Conservation (phyloP, 352 stramenopile genomes). For the Phytophthora hibernalis region DNA sequence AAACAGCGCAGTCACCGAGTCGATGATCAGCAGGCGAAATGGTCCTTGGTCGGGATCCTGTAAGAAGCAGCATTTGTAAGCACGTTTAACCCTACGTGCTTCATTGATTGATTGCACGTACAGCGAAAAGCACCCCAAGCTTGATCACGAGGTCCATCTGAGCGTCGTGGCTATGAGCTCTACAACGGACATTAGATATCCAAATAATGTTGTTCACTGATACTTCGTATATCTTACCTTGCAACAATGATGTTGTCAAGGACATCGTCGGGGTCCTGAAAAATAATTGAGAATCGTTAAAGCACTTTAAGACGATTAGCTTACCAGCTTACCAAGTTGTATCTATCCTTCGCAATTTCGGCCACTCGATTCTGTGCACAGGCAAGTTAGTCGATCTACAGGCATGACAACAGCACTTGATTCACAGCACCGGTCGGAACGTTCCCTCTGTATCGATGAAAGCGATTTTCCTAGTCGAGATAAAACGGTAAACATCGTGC, state of each 20-base stretch:
- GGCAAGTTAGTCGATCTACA: neutral
- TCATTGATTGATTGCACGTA: conserved; percentile 29
- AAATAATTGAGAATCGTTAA: neutral
- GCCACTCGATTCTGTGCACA: conserved; percentile 70
- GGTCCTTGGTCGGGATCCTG: conserved; percentile 75
- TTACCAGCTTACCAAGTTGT: conserved; percentile 56
- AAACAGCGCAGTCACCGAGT: conserved; percentile 93
- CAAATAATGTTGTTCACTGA: neutral
- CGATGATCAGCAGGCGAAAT: conserved; percentile 90
- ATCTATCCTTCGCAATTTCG: conserved; percentile 87
- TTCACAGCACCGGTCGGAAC: conserved; percentile 78
- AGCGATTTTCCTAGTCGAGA: conserved; percentile 69
- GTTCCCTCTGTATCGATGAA: conserved; percentile 94
- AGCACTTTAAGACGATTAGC: neutral
- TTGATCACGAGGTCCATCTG: conserved; percentile 91
- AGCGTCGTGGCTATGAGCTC: conserved; percentile 87
- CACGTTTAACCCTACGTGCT: neutral
- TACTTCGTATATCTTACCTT: conserved; percentile 50
- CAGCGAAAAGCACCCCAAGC: conserved; percentile 71
- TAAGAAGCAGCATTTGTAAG: conserved; percentile 6
- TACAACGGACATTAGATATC: conserved; percentile 28
- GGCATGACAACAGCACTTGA: neutral
- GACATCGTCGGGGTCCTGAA: conserved; percentile 81
- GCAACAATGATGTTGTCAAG: conserved; percentile 95
- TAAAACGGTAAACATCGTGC: conserved; percentile 8